Conservation (phyloP, 2,329 filamentous ascomycete genomes). For the Fusarium tjaetaba region DNA sequence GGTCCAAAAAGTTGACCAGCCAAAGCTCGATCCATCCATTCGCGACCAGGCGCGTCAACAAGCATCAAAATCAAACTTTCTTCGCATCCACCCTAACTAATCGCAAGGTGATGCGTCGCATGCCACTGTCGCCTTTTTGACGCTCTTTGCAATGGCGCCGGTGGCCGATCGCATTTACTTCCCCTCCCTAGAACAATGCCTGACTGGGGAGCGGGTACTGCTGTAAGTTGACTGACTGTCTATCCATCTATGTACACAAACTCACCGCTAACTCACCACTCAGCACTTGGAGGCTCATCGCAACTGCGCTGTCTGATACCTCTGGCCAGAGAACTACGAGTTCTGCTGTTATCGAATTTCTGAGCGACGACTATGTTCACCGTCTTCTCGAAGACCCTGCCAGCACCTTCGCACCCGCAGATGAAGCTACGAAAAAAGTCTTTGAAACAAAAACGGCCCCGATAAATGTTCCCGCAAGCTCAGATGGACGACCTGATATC, state of each 20-base stretch:
- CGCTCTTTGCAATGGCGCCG: slow-evolving; percentile 74
- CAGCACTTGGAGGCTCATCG: slow-evolving; percentile 71
- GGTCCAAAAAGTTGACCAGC: slow-evolving; percentile 45
- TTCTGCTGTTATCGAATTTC: slow-evolving; percentile 71
- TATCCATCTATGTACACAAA: slow-evolving; percentile 11
- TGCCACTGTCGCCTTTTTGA: slow-evolving; percentile 56
- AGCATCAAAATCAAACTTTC: slow-evolving; percentile 30
- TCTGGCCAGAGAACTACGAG: slow-evolving; percentile 65
- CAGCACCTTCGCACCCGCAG: slow-evolving; percentile 72
- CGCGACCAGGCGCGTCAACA: slow-evolving; percentile 50
- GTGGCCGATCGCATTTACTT: slow-evolving; percentile 78
- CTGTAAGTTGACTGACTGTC: slow-evolving; percentile 68
- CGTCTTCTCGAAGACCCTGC: slow-evolving; percentile 75
- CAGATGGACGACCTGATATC: slow-evolving; percentile 75
- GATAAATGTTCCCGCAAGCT: slow-evolving; percentile 79
- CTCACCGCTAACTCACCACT: slow-evolving; percentile 38
- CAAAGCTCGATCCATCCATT: slow-evolving; percentile 40
- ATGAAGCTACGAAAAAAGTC: slow-evolving; percentile 70
- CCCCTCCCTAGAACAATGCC: slow-evolving; percentile 84
- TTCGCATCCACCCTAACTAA: slow-evolving; percentile 39
- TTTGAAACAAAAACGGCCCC: slow-evolving; percentile 89
- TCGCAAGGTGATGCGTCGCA: slow-evolving; percentile 52
- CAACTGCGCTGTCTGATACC: slow-evolving; percentile 65
- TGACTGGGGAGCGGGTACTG: slow-evolving; percentile 81
- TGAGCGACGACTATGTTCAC: slow-evolving; percentile 75